phyloP scores from a whole-genome alignment of 371 early-diverging fungal genomes.

The Apophysomyces elegans region DNA sequence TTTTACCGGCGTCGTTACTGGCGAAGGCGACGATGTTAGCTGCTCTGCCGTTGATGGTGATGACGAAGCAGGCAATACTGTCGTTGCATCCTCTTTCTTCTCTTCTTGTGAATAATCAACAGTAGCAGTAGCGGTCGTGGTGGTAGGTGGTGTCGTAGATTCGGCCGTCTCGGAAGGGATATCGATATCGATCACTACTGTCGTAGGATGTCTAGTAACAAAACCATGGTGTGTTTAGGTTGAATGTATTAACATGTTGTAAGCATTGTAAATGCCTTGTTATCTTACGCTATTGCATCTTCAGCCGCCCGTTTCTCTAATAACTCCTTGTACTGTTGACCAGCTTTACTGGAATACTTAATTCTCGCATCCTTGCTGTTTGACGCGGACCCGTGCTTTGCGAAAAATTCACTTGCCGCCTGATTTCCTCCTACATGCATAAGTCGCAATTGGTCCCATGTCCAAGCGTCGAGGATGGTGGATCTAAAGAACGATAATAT shows the following conservation, averaged over 20 bases:
- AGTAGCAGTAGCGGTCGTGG: no score
- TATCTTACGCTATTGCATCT: slow-evolving; percentile 67
- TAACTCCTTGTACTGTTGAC: slow-evolving; percentile 83
- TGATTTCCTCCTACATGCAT: slow-evolving; percentile 93
- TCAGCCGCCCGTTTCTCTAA: slow-evolving; percentile 76
- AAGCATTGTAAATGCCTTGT: background rate
- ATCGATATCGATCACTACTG: slow-evolving; percentile 43
- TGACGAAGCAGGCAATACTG: slow-evolving; percentile 24
- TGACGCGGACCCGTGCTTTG: slow-evolving; percentile 55
- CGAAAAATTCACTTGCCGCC: slow-evolving; percentile 82
- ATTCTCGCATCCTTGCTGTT: slow-evolving; percentile 75
- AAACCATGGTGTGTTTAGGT: background rate
- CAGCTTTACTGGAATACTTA: slow-evolving; percentile 83
- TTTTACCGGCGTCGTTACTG: slow-evolving; percentile 20
- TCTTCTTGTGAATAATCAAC: no score
- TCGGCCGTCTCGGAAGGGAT: slow-evolving; percentile 18
- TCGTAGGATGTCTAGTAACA: slow-evolving; percentile 33
- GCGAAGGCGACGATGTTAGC: slow-evolving; percentile 13
- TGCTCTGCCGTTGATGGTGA: background rate
- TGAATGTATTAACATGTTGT: background rate
- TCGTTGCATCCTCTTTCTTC: no score
- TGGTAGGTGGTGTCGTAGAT: slow-evolving; percentile 15
- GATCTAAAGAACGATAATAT: slow-evolving; percentile 56
- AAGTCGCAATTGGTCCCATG: slow-evolving; percentile 90
- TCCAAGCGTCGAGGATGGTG: slow-evolving; percentile 89